Evolutionary conservation across 164 flowering plant genomes (phyloP).

Genomic region (Euptelea pleiosperma): DNA sequence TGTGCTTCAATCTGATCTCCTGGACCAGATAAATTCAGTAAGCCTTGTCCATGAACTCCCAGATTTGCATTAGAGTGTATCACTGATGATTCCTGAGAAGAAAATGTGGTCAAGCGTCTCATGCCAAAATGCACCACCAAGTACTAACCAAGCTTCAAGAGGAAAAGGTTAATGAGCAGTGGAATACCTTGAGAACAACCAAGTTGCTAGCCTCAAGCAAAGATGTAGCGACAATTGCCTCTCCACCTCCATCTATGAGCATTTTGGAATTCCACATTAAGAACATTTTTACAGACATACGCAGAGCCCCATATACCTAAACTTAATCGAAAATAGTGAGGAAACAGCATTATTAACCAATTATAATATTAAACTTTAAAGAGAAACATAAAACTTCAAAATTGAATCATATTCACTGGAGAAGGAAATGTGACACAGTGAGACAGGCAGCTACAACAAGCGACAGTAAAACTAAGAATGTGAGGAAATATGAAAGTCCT

Average conservation of each 20-base stretch:
- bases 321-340: slow-evolving; percentile 6
- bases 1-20: slow-evolving; percentile 93
- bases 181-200: slow-evolving; percentile 73
- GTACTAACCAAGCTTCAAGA: slow-evolving; percentile 6
- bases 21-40: slow-evolving; percentile 85
- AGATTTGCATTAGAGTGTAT: slow-evolving; percentile 95
- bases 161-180: background rate
- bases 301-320: slow-evolving; percentile 90
- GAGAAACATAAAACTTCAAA: background rate
- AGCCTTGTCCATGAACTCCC: slow-evolving; percentile 98
- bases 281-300: slow-evolving; percentile 89
- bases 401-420: background rate
- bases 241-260: slow-evolving; percentile 75
- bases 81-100: slow-evolving; percentile 70
- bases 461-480: background rate
- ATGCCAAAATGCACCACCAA: slow-evolving; percentile 9
- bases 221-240: slow-evolving; percentile 76
- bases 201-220: slow-evolving; percentile 93
- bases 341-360: background rate
- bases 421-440: background rate
- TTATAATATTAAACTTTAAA: background rate
- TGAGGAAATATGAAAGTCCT: too few species aligned
- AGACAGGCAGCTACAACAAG: background rate
- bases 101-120: slow-evolving; percentile 10
- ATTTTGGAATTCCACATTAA: slow-evolving; percentile 92